Evolutionary conservation across 352 stramenopile genomes (phyloP).

Genomic region (Phytophthora europaea): DNA sequence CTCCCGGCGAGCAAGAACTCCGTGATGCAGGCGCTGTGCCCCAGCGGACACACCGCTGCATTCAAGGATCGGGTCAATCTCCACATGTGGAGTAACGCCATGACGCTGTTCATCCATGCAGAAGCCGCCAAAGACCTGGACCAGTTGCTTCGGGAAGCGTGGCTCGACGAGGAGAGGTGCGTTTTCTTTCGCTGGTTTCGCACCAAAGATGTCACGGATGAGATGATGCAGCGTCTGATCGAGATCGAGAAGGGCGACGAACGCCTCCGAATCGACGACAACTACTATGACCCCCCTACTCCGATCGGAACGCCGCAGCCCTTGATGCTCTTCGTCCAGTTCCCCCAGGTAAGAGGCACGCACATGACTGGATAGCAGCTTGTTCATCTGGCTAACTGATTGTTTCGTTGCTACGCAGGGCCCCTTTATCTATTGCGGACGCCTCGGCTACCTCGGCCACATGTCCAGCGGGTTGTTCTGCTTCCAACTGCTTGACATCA

Average conservation of each 20-base stretch:
- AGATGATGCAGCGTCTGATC: conserved; percentile 27
- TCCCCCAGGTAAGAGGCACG: conserved; percentile 26
- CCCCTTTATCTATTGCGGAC: conserved; percentile 78
- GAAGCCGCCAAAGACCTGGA: conserved; percentile 21
- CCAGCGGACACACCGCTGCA: conserved; percentile 28
- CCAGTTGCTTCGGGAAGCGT: conserved; percentile 33
- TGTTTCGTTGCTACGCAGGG: conserved; percentile 26
- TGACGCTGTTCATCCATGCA: conserved; percentile 35
- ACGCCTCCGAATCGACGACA: conserved; percentile 17
- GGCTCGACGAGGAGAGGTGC: conserved; percentile 7
- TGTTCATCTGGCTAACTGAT: neutral
- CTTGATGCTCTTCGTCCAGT: conserved; percentile 40
- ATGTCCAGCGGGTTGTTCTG: conserved; percentile 53
- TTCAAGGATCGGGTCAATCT: conserved; percentile 53
- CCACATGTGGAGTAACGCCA: conserved; percentile 63
- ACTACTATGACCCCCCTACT: conserved; percentile 18
- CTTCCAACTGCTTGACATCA: conserved; percentile 70
- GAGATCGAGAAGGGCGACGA: conserved; percentile 34
- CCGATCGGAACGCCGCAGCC: conserved; percentile 10
- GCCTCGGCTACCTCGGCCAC: conserved; percentile 65
- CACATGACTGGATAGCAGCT: neutral
- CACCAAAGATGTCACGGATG: conserved; percentile 18
- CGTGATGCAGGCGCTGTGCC: conserved; percentile 62
- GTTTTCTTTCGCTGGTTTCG: conserved; percentile 38
- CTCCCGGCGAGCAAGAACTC: conserved; percentile 57